Evolutionary conservation across 2,329 filamentous ascomycete species (phyloP).

Genomic region (Talaromyces sp.): DNA sequence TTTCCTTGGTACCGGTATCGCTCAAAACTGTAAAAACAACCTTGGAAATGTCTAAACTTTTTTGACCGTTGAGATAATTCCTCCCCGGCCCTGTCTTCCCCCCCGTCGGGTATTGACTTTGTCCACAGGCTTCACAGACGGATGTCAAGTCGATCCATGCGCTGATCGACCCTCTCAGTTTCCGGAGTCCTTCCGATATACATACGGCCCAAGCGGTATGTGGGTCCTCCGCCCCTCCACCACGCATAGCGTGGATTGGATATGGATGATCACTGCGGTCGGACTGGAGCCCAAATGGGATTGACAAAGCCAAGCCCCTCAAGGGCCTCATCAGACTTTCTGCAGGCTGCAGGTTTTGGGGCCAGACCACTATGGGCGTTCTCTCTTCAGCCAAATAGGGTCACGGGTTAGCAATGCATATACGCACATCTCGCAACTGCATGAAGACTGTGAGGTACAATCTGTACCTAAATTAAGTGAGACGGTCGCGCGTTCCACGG

Average conservation of each 20-base stretch:
- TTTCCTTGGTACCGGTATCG: too few species aligned
- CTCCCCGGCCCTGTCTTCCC: background rate
- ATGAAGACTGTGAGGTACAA: constrained; percentile 15
- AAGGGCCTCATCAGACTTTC: background rate
- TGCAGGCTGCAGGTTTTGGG: constrained; percentile 7
- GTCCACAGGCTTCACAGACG: background rate
- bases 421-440: constrained; percentile 5
- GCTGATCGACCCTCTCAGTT: constrained; percentile 10
- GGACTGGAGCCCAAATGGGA: constrained; percentile 11
- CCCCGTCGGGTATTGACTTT: background rate
- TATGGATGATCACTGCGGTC: constrained; percentile 15
- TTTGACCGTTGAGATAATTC: too few species aligned
- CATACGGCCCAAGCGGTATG: constrained; percentile 22
- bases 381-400: background rate
- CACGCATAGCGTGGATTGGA: constrained; percentile 14
- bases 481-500: constrained; percentile 11
- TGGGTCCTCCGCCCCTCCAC: constrained; percentile 20
- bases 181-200: constrained; percentile 21
- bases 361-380: constrained; percentile 8
- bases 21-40: too few species aligned
- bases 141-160: constrained; percentile 12
- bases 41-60: too few species aligned
- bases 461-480: constrained; percentile 3
- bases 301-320: constrained; percentile 12
- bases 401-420: constrained; percentile 2